These are phyloP conservation scores for Arachnopeziza araneosa DNA, from an alignment of 2,329 filamentous ascomycete genomes.

Conservation along the genomic window DNA sequence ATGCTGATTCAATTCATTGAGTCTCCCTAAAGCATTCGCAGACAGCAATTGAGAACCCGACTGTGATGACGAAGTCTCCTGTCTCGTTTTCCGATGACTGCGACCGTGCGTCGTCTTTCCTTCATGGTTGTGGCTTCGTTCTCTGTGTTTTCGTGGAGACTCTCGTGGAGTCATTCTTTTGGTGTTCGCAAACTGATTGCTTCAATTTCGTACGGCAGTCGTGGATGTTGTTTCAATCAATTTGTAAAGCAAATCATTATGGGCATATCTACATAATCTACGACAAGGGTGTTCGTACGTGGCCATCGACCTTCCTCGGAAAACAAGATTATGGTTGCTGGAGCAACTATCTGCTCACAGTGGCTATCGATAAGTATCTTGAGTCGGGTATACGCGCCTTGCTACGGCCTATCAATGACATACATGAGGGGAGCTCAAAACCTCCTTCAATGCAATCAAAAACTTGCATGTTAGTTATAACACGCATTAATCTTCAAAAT, in stretches of 20 bases:
- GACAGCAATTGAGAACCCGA: slow-evolving; percentile 27
- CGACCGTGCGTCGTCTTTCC: slow-evolving; percentile 14
- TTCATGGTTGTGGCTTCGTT: slow-evolving; percentile 18
- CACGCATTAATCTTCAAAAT: not conserved
- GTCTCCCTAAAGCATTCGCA: slow-evolving; percentile 27
- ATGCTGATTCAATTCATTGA: slow-evolving; percentile 28
- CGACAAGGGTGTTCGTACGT: not conserved
- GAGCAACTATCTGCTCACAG: slow-evolving; percentile 6
- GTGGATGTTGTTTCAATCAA: not conserved
- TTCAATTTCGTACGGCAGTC: not conserved
- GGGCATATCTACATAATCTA: not conserved
- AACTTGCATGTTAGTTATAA: not conserved
- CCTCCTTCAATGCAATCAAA: not conserved
- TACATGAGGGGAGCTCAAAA: not conserved
- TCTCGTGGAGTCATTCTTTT: slow-evolving; percentile 22
- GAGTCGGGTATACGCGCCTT: not conserved
- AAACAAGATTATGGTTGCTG: slow-evolving; percentile 1
- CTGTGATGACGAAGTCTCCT: slow-evolving; percentile 18
- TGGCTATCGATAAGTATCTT: not conserved
- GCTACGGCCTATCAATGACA: not conserved
- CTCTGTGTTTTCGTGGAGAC: slow-evolving; percentile 22
- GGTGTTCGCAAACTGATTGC: not conserved
- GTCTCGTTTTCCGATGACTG: slow-evolving; percentile 19
- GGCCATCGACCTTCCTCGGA: not conserved
- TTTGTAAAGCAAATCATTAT: not conserved